Conservation (phyloP, 495 filamentous ascomycete species). For the Chlorociboria aeruginascens region DNA sequence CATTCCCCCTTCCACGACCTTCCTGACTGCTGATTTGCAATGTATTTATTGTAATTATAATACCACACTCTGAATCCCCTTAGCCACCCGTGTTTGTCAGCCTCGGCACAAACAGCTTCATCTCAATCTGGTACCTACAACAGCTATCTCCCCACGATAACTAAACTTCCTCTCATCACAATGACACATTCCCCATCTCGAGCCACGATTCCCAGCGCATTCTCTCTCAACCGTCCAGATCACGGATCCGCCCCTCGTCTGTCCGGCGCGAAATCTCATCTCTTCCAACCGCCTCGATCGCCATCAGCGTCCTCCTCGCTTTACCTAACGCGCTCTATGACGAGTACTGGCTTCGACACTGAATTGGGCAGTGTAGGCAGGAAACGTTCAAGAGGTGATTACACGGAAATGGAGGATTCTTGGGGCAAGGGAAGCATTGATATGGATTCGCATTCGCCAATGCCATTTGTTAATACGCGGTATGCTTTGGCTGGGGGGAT, state of each 20-base stretch:
- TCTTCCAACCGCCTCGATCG: slow-evolving; percentile 61
- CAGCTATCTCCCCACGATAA: neutral
- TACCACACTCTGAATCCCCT: too few relatives aligned
- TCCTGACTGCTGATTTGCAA: too few relatives aligned
- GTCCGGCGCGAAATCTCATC: slow-evolving; percentile 37
- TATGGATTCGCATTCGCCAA: slow-evolving; percentile 23
- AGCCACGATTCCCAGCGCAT: slow-evolving; percentile 14
- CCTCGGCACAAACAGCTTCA: neutral
- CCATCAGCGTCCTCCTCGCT: slow-evolving; percentile 45
- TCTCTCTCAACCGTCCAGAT: slow-evolving; percentile 9
- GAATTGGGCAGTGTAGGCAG: neutral
- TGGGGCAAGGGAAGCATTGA: neutral
- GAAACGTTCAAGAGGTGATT: slow-evolving; percentile 21
- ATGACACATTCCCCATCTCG: neutral
- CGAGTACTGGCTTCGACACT: slow-evolving; percentile 24
- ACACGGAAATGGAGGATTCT: neutral
- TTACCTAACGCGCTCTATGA: slow-evolving; percentile 42
- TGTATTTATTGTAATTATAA: too few relatives aligned
- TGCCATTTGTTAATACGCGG: slow-evolving; percentile 39
- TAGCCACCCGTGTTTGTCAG: neutral
- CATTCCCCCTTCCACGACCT: too few relatives aligned
- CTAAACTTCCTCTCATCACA: neutral
- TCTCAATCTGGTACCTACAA: neutral
- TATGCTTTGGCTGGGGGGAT: slow-evolving; percentile 52
- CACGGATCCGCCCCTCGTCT: slow-evolving; percentile 7